Conservation (phyloP, 139 green algal species). For the Trebouxia sp. region DNA sequence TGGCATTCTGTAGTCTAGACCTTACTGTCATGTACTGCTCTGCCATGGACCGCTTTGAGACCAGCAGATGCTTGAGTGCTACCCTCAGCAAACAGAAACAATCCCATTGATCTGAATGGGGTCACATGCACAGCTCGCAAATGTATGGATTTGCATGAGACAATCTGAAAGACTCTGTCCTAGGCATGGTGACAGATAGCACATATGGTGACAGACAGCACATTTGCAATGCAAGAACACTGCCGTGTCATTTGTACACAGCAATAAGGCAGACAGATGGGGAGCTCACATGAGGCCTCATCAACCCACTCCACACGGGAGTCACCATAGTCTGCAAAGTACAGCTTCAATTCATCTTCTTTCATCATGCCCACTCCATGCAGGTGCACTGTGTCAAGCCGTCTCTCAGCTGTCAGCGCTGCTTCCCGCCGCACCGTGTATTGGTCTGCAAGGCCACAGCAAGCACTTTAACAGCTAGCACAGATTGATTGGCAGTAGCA, state of each 20-base stretch:
- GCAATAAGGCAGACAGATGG: background rate
- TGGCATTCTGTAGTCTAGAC: background rate
- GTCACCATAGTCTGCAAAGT: conserved; percentile 76
- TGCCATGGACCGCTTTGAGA: background rate
- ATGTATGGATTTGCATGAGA: background rate
- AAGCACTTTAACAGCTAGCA: background rate
- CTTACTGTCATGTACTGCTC: background rate
- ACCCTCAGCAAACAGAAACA: background rate
- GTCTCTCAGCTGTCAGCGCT: conserved; percentile 38
- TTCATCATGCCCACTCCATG: conserved; percentile 90
- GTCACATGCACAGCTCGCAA: background rate
- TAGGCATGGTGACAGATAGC: too few relatives aligned
- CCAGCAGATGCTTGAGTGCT: background rate
- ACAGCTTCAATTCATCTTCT: conserved; percentile 53
- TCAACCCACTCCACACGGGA: conserved; percentile 89
- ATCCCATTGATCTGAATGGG: background rate
- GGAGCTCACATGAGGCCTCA: conserved; percentile 72
- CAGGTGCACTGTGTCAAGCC: conserved; percentile 71
- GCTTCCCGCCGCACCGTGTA: conserved; percentile 62
- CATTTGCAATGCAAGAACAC: background rate
- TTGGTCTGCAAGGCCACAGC: conserved; percentile 40
- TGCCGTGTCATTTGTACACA: background rate
- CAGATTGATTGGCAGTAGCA: background rate
- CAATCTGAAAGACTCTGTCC: background rate
- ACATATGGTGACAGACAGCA: background rate